phyloP scores from a whole-genome alignment of 208 protist genomes.

The Trypanosoma rangeli region DNA sequence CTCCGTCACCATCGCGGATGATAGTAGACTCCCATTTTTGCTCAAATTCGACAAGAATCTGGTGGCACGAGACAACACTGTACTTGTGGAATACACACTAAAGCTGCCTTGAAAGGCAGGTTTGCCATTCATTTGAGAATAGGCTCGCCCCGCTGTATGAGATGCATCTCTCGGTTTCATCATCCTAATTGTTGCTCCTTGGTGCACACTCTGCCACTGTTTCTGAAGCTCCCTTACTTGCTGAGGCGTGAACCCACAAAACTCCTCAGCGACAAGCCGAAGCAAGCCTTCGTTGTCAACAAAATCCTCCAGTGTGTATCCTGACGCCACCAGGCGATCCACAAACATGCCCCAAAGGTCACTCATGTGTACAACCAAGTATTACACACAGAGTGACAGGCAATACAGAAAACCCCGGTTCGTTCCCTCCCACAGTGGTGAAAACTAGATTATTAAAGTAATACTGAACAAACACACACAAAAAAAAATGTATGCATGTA shows the following conservation, averaged over 20 bases:
- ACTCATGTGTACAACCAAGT: slow-evolving; percentile 20
- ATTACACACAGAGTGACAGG: neutral
- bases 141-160: neutral
- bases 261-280: slow-evolving; percentile 51
- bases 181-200: neutral
- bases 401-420: too few species aligned
- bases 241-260: slow-evolving; percentile 52
- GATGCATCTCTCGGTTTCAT: too few species aligned
- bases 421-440: too few species aligned
- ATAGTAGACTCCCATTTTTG: neutral
- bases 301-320: slow-evolving; percentile 65
- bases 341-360: slow-evolving; percentile 50
- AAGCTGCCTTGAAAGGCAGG: neutral
- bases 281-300: slow-evolving; percentile 59
- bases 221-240: slow-evolving; percentile 44
- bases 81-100: slow-evolving; percentile 1
- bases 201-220: slow-evolving; percentile 30
- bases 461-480: slow-evolving; percentile 25
- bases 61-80: slow-evolving; percentile 5
- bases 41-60: slow-evolving; percentile 13
- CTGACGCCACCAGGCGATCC: slow-evolving; percentile 43
- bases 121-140: neutral
- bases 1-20: slow-evolving; percentile 12
- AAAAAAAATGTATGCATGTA: neutral
- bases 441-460: neutral